Base-by-base conservation (phyloP, 306 rosid genomes). In the Glycine soja region DNA sequence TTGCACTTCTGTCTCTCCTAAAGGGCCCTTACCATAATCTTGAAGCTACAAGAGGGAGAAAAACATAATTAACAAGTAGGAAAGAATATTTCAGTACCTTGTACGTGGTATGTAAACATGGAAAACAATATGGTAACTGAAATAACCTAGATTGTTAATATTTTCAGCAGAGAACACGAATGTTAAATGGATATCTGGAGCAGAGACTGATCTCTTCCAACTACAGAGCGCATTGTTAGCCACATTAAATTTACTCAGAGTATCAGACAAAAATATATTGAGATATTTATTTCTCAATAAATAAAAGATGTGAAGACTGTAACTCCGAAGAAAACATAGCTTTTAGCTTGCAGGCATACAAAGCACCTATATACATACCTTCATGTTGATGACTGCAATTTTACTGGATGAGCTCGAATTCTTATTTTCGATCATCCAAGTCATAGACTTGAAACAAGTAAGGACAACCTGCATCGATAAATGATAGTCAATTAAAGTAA, bases 361-460 rank as follows among this genome's bases (percentile, higher is more conserved):
- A 50, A 58, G 64, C 74, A 67, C 48, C 72, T 38, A 42, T 14
- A 48, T 70, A 32, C 80, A 61, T 86, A 89, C 97, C 97, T 92
- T 92, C 87, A 92, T 84, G 81, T 88, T 92, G 43, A 92, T 90
- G 30, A 88, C 80, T 34, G 95, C 95, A 14, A 91, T 86, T 82
- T 85, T 92, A 79, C 88, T 80, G 70, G 86, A 72, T 56, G 85
- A 64, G 69, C 74, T 77, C 78, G 93, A 83, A 83, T 84, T 87
- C 82, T 84, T 90, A 78, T 84, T 89, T 87, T 92, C 97, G 45
- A 90, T 87, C 67, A 87, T 88, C 95, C 95, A 92, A 70, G 90
- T 85, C 95, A 92, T 88, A 48, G 97, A 85, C 90, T 92, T 90
- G 78, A 92, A 92, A 85, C 86, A 90, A 70, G 88, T 88, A 72